Evolutionary conservation across 2,329 filamentous ascomycete genomes (phyloP), one percentile per base, ranked within the genome.

Genomic region (Cordyceps pruinosa): DNA sequence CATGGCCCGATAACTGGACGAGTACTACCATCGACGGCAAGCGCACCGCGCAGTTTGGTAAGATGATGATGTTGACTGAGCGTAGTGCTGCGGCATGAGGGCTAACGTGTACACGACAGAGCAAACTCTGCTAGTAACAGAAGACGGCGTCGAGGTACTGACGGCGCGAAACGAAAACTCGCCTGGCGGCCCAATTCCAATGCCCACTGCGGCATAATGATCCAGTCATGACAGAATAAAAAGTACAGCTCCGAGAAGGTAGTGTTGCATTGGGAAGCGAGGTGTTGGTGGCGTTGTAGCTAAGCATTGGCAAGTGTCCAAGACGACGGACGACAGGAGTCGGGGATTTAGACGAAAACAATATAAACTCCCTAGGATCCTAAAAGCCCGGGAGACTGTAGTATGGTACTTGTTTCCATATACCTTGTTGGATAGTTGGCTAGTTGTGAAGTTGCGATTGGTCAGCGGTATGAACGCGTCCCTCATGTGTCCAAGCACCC

Each of bases 1-100:
- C 91, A 0, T 99, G 94, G 94, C 94, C 94, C 0, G 94, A 99
- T 70, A 90, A 97, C 76, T 99, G 94, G 94, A 99, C 94, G 1
- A 96, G 91, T 72, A 89, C 90, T 5, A 99, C 94, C 0, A 83
- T 86, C 57, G 94, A 99, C 70, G 94, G 94, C 51, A 89, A 88
- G 72, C 79, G 84, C 69, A 96, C 92, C 17, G 94, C 94, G 10
- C 94, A 99, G 69, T 99, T 99, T 68, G 88, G 87, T 90, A 75
- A 71, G 85, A 73, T 56, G 28, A 23, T 4, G 4, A 7, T 25
- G 45, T n/a, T 28, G 12, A 17, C n/a, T n/a, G 4, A 23, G 6
- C 10, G 15, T 13, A 35, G 13, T 8, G 5, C 21, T 21, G 35
- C 13, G n/a, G 23, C 26, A 17, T 23, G 28, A 12, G 15, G 34